These are phyloP conservation scores for Aspergillus sp. DNA, from an alignment of 2,329 filamentous ascomycete genomes.

Conservation along the genomic window DNA sequence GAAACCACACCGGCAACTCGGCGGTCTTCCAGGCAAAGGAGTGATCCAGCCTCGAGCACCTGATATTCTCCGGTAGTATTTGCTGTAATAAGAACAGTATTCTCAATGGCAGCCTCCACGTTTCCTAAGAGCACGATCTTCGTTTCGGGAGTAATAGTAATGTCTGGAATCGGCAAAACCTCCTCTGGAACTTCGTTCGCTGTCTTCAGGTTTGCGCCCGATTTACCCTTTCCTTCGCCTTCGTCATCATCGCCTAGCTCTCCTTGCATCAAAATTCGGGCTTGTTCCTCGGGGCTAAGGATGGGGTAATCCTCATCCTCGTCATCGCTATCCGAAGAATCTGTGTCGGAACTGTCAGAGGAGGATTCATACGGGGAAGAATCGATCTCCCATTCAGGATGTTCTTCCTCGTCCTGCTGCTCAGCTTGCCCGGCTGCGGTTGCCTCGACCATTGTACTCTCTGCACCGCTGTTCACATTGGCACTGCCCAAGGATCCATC, in stretches of 20 bases:
- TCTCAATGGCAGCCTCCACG: slow-evolving; percentile 76
- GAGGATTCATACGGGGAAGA: slow-evolving; percentile 74
- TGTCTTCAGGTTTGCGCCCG: slow-evolving; percentile 63
- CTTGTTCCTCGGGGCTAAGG: slow-evolving; percentile 78
- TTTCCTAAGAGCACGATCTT: slow-evolving; percentile 72
- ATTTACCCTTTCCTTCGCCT: slow-evolving; percentile 53
- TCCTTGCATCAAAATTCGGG: slow-evolving; percentile 78
- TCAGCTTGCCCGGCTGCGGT: slow-evolving; percentile 12
- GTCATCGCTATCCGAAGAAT: slow-evolving; percentile 57
- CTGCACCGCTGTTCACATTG: slow-evolving; percentile 1
- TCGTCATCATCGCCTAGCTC: slow-evolving; percentile 81
- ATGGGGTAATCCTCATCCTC: slow-evolving; percentile 66
- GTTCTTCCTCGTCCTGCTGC: slow-evolving; percentile 43
- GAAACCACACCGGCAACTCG: slow-evolving; percentile 77
- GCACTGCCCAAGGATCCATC: not conserved
- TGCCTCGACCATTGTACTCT: slow-evolving; percentile 9
- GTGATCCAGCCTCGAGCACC: slow-evolving; percentile 79
- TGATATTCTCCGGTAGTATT: slow-evolving; percentile 76
- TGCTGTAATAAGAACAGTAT: slow-evolving; percentile 74
- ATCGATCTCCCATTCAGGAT: slow-evolving; percentile 82
- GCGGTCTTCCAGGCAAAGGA: slow-evolving; percentile 75
- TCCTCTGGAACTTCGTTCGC: slow-evolving; percentile 74
- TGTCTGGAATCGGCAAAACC: slow-evolving; percentile 69
- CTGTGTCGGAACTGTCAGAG: slow-evolving; percentile 58
- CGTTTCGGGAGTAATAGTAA: slow-evolving; percentile 75